These are phyloP conservation scores for Fusarium duplospermum DNA, from an alignment of 2,329 filamentous ascomycete species.

Conservation along the genomic window DNA sequence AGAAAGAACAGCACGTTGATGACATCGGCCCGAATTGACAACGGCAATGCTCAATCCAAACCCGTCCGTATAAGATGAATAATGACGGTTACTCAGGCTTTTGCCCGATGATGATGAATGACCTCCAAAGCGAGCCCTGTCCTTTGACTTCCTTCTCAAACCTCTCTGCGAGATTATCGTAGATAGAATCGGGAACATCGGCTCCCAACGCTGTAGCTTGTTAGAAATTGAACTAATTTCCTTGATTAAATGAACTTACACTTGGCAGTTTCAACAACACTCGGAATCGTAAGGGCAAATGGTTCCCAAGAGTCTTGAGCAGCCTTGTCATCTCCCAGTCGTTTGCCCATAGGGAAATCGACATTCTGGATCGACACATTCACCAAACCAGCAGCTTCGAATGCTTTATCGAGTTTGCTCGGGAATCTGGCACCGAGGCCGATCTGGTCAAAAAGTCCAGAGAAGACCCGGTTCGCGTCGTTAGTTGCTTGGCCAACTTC, in stretches of 20 bases:
- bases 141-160: constrained; percentile 22
- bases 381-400: not conserved
- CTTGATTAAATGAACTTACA: not conserved
- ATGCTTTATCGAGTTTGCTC: not conserved
- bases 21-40: not conserved
- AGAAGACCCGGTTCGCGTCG: constrained; percentile 4
- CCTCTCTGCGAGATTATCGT: constrained; percentile 2
- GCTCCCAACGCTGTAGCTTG: not conserved
- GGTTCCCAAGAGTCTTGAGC: constrained; percentile 1
- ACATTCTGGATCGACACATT: not conserved
- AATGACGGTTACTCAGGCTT: not conserved
- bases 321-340: not conserved
- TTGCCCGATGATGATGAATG: constrained; percentile 2
- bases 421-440: constrained; percentile 2
- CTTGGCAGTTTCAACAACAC: constrained; percentile 5
- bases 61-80: too few relatives aligned
- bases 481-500: constrained; percentile 1
- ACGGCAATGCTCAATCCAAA: not conserved
- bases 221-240: not conserved
- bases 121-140: constrained; percentile 8
- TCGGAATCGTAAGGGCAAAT: constrained; percentile 16
- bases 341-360: constrained; percentile 16
- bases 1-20: not conserved
- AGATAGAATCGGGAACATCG: not conserved
- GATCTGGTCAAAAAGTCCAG: constrained; percentile 14